phyloP scores from a whole-genome alignment of 2,329 filamentous ascomycete species.

The Simplicillium sp. region DNA sequence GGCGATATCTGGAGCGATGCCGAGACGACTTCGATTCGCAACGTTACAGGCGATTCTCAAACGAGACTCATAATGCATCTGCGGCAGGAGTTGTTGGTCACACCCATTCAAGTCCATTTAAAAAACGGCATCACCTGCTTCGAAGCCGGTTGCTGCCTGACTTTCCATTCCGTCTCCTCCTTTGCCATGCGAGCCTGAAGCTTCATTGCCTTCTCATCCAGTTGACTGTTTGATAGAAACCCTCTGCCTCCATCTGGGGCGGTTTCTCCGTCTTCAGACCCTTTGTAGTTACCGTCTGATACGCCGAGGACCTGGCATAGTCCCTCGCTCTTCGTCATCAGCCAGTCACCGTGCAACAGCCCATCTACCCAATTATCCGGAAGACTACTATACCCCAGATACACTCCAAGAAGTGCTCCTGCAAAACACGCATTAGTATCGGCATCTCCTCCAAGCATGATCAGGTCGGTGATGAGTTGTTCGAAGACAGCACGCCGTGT shows the following conservation, averaged over 20 bases:
- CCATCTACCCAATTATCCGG: slow-evolving; percentile 40
- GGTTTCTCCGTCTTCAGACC: slow-evolving; percentile 27
- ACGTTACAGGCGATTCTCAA: too few relatives aligned
- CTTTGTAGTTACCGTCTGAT: slow-evolving; percentile 19
- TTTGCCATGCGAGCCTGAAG: slow-evolving; percentile 21
- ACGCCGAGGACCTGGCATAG: slow-evolving; percentile 29
- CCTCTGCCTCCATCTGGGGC: slow-evolving; percentile 30
- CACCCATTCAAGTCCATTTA: too few relatives aligned
- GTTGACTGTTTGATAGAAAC: neutral
- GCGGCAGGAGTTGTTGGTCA: too few relatives aligned
- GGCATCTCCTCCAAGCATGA: slow-evolving; percentile 42
- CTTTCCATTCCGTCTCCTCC: slow-evolving; percentile 15
- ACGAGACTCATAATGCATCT: too few relatives aligned
- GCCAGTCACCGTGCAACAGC: slow-evolving; percentile 32
- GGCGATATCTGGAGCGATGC: too few relatives aligned
- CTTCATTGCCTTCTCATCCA: slow-evolving; percentile 22
- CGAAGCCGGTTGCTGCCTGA: neutral
- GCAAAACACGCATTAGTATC: slow-evolving; percentile 46
- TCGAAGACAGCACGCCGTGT: slow-evolving; percentile 27
- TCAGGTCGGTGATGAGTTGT: slow-evolving; percentile 31
- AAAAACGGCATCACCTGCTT: too few relatives aligned
- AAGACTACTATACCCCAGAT: slow-evolving; percentile 32
- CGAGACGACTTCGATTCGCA: too few relatives aligned
- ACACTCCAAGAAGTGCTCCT: slow-evolving; percentile 37
- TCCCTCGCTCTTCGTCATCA: slow-evolving; percentile 31